A percentile compares a stretch with the other conserved stretches of the same genome.
Evolutionary conservation across 176 grass and related monocot species (phyloP).

Genomic region (Juncus inflexus): DNA sequence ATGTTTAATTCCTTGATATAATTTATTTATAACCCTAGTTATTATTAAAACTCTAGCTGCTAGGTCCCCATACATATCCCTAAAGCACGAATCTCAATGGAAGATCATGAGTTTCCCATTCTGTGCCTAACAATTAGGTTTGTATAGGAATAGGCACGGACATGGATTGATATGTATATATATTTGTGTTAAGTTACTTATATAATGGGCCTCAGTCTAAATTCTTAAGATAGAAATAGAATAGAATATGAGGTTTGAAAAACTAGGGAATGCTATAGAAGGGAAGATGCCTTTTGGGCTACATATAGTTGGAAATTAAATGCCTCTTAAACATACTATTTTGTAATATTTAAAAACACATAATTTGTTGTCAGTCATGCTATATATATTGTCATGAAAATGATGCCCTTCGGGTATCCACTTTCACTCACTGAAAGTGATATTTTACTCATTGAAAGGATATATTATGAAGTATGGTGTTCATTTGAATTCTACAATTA

Average conservation of each 20-base stretch:
- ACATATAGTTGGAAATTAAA: neutral
- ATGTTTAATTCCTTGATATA: conserved; percentile 1
- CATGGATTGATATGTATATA: conserved; percentile 8
- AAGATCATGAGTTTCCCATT: conserved; percentile 21
- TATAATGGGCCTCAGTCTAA: conserved; percentile 17
- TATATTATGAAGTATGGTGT: too few species aligned
- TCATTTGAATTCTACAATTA: too few species aligned
- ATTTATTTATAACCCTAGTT: neutral
- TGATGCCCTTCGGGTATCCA: too few species aligned
- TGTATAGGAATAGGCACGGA: neutral
- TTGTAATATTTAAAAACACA: too few species aligned
- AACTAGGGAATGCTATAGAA: neutral
- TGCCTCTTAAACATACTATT: too few species aligned
- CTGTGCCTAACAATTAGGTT: conserved; percentile 17
- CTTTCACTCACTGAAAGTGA: too few species aligned
- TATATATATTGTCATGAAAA: too few species aligned
- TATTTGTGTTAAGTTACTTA: neutral
- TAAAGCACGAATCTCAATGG: conserved; percentile 18
- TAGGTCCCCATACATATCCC: neutral
- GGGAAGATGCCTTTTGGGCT: conserved; percentile 7
- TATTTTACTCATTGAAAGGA: too few species aligned
- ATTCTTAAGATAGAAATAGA: conserved; percentile 5
- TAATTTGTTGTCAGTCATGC: too few species aligned
- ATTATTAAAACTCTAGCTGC: neutral
- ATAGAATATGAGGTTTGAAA: neutral